Percentiles rank a stretch among this genome's conserved stretches.
Evolutionary conservation across 768 basidiomycete species (phyloP).

Genomic region (Multifurca ochricompacta): DNA sequence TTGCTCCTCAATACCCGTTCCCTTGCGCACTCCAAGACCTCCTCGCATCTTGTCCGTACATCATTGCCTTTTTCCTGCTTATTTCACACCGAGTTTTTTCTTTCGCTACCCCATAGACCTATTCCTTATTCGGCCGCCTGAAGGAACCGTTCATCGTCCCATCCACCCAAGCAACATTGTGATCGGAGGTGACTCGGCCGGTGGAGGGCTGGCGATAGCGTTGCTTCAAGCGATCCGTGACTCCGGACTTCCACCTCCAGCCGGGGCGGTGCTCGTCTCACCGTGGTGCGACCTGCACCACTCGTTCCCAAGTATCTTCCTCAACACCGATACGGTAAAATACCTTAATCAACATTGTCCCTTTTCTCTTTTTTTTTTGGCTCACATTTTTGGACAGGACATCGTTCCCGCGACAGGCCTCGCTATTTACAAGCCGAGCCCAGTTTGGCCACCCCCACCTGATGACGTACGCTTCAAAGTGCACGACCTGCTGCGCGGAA

Average conservation of each 20-base stretch:
- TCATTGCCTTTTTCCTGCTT: slow-evolving; percentile 20
- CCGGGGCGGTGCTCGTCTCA: slow-evolving; percentile 82
- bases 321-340: slow-evolving; percentile 74
- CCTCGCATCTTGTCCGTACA: slow-evolving; percentile 64
- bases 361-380: neutral
- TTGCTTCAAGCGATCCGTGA: slow-evolving; percentile 86
- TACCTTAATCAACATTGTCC: too few species aligned
- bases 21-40: slow-evolving; percentile 88
- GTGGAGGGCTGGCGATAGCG: slow-evolving; percentile 79
- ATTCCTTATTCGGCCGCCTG: slow-evolving; percentile 86
- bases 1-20: slow-evolving; percentile 95
- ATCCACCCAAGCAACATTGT: slow-evolving; percentile 78
- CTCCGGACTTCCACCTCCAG: slow-evolving; percentile 70
- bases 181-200: slow-evolving; percentile 90
- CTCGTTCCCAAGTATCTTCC: slow-evolving; percentile 82
- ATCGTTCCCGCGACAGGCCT: slow-evolving; percentile 67
- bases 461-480: slow-evolving; percentile 52
- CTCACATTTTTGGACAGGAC: slow-evolving; percentile 42
- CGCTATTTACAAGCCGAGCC: slow-evolving; percentile 70
- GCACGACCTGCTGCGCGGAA: slow-evolving; percentile 52
- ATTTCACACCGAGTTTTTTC: neutral
- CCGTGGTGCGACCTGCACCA: slow-evolving; percentile 93
- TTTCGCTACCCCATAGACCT: slow-evolving; percentile 65
- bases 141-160: slow-evolving; percentile 65
- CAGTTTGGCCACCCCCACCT: slow-evolving; percentile 68